Evolutionary conservation across 139 green algal species (phyloP), one percentile per base, ranked within the genome.

Genomic region (Zygnema circumcarinatum): DNA sequence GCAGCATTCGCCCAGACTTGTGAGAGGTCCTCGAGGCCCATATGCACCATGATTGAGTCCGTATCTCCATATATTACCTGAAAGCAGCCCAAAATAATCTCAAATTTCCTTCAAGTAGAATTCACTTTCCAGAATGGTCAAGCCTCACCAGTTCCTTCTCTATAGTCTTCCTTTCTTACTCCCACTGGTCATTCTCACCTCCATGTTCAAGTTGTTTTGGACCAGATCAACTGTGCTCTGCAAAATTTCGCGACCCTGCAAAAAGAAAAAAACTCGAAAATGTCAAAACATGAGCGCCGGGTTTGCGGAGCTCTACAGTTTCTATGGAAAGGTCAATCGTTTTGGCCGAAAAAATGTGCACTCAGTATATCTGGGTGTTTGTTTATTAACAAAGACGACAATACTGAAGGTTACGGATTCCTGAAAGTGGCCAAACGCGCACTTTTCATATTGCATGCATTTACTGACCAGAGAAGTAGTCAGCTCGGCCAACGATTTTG

Each of bases 51-150:
- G n/a, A n/a, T n/a, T n/a, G n/a, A n/a, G n/a, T 95, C 86, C 0
- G 97, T 99, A 93, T 99, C 97, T 31, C 97, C 97, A 74, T 99
- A 99, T 35, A 99, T 95, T 2, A 89, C 84, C 74, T 87, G 53
- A 52, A 81, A 79, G 76, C 7, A 72, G 39, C 76, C 7, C 7
- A 84, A 72, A 16, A 84, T 25, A 42, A 79, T 11, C 76, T 7
- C 72, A 52, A 39, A 78, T 11, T 78, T 40, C 69, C 36, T 40
- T 53, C 35, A 3, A 7, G 69, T 42, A 78, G 11, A 42, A 78
- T 62, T 62, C 47, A 62, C 7, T 62, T 62, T 62, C 16, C 16
- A 62, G 16, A 62, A 62, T 62, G 47, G 16, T 7, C 16, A 62
- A 25, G 7, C 16, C 16, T 62, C 47, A 25, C 16, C 47, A 7